A percentile compares a stretch with the other conserved stretches of the same genome.
phyloP scores from a whole-genome alignment of 805 yeast species.

The Saccharomyces kudriavzevii region DNA sequence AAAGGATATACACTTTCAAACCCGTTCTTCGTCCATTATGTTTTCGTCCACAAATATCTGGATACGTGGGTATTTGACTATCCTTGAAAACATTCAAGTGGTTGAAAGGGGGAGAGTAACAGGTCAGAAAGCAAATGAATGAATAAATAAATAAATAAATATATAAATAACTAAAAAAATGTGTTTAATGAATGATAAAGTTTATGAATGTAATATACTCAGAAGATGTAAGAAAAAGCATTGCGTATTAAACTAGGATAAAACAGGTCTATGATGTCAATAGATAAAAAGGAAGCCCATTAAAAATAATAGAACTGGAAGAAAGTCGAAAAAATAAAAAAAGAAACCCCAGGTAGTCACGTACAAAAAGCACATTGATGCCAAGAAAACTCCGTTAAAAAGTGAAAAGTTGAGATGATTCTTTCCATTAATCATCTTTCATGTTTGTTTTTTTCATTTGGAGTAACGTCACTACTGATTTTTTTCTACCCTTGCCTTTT shows the following conservation, averaged over 20 bases:
- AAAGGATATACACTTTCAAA: not conserved
- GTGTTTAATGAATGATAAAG: not conserved
- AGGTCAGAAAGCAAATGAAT: not conserved
- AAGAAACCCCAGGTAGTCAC: not conserved
- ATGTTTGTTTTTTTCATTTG: constrained; percentile 16
- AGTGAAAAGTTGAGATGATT: not conserved
- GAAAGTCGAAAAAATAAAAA: not conserved
- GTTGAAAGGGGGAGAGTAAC: not conserved
- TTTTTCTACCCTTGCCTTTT: constrained; percentile 23
- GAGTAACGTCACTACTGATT: constrained; percentile 22
- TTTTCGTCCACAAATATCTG: not conserved
- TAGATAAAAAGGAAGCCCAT: not conserved
- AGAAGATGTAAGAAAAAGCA: not conserved
- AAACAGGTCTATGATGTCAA: not conserved
- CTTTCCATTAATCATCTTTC: constrained; percentile 1
- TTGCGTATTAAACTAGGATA: not conserved
- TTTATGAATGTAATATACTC: not conserved
- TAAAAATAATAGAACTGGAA: not conserved
- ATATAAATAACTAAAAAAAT: not conserved
- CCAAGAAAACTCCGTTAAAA: not conserved
- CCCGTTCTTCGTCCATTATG: too few relatives aligned
- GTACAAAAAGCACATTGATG: not conserved
- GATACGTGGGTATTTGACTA: not conserved
- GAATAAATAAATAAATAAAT: not conserved
- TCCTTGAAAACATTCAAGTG: not conserved